phyloP scores from a whole-genome alignment of 768 basidiomycete species.

The Rhizopogon vesiculosus region DNA sequence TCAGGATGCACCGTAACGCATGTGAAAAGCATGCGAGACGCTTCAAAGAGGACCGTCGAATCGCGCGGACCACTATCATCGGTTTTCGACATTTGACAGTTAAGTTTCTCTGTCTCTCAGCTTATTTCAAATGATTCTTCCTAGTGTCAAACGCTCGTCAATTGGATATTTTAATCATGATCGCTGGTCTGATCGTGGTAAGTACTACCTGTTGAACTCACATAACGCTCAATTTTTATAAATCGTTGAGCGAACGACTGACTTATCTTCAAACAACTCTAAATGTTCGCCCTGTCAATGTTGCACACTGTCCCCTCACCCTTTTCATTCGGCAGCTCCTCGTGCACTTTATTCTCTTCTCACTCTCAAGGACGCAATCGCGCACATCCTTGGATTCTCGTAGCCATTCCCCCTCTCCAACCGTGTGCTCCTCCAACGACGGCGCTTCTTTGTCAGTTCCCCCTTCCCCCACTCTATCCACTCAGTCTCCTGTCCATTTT shows the following conservation, averaged over 20 bases:
- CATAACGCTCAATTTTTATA: no score
- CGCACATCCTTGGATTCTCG: slow-evolving; percentile 28
- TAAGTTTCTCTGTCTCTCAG: no score
- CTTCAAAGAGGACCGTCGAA: no score
- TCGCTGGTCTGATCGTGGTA: no score
- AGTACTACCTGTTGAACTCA: no score
- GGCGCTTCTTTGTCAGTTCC: slow-evolving; percentile 40
- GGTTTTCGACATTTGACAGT: no score
- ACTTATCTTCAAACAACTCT: slow-evolving; percentile 27
- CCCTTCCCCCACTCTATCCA: slow-evolving; percentile 76
- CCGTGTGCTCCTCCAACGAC: slow-evolving; percentile 36
- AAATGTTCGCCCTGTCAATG: not conserved
- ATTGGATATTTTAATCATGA: no score
- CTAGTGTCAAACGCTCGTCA: no score
- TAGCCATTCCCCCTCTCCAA: slow-evolving; percentile 23
- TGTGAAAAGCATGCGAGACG: no score
- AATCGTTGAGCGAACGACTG: slow-evolving; percentile 7
- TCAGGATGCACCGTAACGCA: no score
- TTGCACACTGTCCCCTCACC: not conserved
- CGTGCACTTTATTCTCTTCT: slow-evolving; percentile 18
- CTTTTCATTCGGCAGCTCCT: not conserved
- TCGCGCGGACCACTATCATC: no score
- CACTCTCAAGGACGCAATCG: not conserved
- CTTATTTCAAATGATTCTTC: no score
- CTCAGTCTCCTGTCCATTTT: slow-evolving; percentile 58